A percentile compares a stretch with the other conserved stretches of the same genome.
phyloP scores from a whole-genome alignment of 345 rosid genomes.

The Excoecaria cochinchinensis region DNA sequence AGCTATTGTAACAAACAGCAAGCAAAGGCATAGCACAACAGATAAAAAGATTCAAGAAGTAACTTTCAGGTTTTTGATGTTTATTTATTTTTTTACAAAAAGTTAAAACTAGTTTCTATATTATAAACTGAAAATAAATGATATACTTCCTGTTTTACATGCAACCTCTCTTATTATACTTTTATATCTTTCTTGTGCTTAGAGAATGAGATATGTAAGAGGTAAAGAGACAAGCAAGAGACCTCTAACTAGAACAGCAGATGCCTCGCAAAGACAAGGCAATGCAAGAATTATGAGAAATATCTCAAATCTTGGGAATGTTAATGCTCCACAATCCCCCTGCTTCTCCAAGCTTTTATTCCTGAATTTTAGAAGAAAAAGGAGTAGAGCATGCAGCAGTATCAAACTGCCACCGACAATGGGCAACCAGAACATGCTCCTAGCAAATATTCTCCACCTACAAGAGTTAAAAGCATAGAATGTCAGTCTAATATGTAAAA shows the following conservation, averaged over 20 bases:
- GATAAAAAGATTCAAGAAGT: neutral
- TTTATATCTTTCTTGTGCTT: conserved; percentile 4
- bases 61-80: neutral
- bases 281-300: conserved; percentile 70
- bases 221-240: conserved; percentile 6
- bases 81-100: neutral
- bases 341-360: conserved; percentile 43
- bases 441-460: conserved; percentile 82
- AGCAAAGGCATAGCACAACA: neutral
- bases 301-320: conserved; percentile 81
- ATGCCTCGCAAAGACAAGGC: conserved; percentile 71
- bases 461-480: conserved; percentile 21
- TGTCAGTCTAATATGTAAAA: neutral
- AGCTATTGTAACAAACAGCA: neutral
- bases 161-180: neutral
- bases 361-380: conserved; percentile 51
- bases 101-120: neutral
- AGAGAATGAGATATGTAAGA: neutral
- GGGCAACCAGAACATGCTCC: conserved; percentile 95
- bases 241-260: conserved; percentile 68
- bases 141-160: too few species aligned
- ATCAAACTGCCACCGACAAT: conserved; percentile 63
- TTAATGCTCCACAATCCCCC: conserved; percentile 55
- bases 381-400: conserved; percentile 52
- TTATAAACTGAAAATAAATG: neutral